Conservation (phyloP, 2,329 filamentous ascomycete species). For the Colletotrichum shisoi region DNA sequence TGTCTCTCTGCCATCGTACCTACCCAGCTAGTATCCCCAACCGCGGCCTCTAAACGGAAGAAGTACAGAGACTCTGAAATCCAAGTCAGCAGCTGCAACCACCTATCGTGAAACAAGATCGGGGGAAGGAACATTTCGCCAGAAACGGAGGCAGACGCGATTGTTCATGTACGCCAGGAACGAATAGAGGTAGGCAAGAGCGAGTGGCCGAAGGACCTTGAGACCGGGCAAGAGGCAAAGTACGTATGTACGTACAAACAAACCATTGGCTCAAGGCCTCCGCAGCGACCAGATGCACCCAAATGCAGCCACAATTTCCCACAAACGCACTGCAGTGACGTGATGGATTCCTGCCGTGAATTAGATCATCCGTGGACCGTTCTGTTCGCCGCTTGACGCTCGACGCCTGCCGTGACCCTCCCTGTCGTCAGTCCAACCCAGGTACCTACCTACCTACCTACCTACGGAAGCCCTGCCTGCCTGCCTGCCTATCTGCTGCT, state of each 20-base stretch:
- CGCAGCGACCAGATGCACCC: slow-evolving; percentile 18
- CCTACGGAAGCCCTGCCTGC: slow-evolving; percentile 9
- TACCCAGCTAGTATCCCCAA: not conserved
- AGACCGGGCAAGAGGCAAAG: not conserved
- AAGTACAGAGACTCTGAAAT: slow-evolving; percentile 2
- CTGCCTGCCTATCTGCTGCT: not conserved
- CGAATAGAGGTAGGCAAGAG: slow-evolving; percentile 2
- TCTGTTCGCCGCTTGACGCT: slow-evolving; percentile 17
- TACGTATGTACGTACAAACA: slow-evolving; percentile 21
- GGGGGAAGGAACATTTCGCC: slow-evolving; percentile 1
- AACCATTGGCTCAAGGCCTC: slow-evolving; percentile 2
- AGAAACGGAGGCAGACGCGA: not conserved
- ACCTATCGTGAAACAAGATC: not conserved
- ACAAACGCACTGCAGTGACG: slow-evolving; percentile 38
- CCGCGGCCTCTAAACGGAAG: not conserved
- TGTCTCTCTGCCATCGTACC: not conserved
- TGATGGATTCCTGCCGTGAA: slow-evolving; percentile 40
- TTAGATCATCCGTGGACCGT: slow-evolving; percentile 22
- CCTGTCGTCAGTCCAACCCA: slow-evolving; percentile 23
- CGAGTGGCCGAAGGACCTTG: not conserved
- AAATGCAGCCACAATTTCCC: slow-evolving; percentile 38
- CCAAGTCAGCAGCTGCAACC: not conserved
- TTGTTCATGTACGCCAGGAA: not conserved
- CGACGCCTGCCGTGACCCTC: slow-evolving; percentile 9
- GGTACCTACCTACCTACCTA: slow-evolving; percentile 11